Conservation (phyloP, 1,284 basidiomycete species). For the Mycena citricolor region DNA sequence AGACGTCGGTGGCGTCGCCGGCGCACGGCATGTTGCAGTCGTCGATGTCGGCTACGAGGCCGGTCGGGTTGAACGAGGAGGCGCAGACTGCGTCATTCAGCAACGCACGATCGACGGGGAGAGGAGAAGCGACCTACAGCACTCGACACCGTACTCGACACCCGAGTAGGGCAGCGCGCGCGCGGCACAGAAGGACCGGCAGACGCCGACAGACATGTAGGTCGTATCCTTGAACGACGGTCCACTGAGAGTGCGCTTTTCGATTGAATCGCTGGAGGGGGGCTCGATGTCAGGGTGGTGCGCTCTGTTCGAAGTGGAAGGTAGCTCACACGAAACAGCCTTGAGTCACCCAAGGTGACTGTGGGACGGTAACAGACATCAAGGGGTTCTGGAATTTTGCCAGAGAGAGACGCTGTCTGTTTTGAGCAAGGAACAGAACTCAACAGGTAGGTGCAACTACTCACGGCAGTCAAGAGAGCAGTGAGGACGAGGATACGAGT, state of each 20-base stretch:
- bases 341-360: not conserved
- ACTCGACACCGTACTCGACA: conserved; percentile 14
- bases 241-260: not conserved
- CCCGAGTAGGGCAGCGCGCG: conserved; percentile 7
- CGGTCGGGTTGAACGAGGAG: too few species aligned
- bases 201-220: conserved; percentile 8
- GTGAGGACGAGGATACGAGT: too few species aligned
- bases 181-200: conserved; percentile 9
- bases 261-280: not conserved
- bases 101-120: not conserved
- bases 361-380: too few species aligned
- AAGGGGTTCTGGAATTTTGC: too few species aligned
- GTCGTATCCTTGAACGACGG: not conserved
- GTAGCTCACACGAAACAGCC: conserved; percentile 2
- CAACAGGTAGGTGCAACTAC: too few species aligned
- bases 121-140: conserved; percentile 8
- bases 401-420: too few species aligned
- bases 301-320: too few species aligned
- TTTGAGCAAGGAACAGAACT: too few species aligned
- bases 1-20: conserved; percentile 6
- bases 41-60: not conserved
- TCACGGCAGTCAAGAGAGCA: too few species aligned
- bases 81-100: too few species aligned
- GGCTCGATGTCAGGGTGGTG: too few species aligned
- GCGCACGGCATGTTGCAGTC: conserved; percentile 15